Evolutionary conservation across 2,329 filamentous ascomycete genomes (phyloP).

Genomic region (Neoarthrinium moseri): DNA sequence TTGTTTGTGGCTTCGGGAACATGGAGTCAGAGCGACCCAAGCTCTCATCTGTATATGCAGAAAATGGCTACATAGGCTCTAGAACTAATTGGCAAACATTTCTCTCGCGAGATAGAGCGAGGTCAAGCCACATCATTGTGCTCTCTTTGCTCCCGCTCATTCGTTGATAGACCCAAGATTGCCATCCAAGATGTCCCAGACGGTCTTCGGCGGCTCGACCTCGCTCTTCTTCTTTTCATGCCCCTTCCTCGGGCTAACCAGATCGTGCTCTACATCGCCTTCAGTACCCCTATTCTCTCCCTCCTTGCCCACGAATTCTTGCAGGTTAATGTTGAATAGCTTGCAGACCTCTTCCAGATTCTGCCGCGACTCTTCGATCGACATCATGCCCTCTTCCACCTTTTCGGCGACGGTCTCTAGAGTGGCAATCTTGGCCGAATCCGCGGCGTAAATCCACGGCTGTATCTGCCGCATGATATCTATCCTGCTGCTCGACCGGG

Average conservation of each 20-base stretch:
- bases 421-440: constrained; percentile 58
- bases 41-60: too few relatives aligned
- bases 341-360: constrained; percentile 47
- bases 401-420: constrained; percentile 59
- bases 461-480: constrained; percentile 41
- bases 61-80: too few relatives aligned
- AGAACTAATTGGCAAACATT: too few relatives aligned
- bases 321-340: constrained; percentile 33
- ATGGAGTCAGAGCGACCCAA: too few relatives aligned
- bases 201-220: constrained; percentile 23
- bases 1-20: too few relatives aligned
- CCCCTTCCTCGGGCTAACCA: constrained; percentile 18
- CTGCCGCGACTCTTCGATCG: constrained; percentile 51
- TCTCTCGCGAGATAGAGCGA: too few relatives aligned
- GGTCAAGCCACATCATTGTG: too few relatives aligned
- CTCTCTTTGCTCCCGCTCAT: too few relatives aligned
- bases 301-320: too few relatives aligned
- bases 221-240: constrained; percentile 20
- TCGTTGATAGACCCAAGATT: constrained; percentile 50
- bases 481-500: constrained; percentile 34
- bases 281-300: constrained; percentile 21
- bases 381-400: constrained; percentile 57
- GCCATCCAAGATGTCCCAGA: constrained; percentile 53
- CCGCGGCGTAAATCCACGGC: constrained; percentile 60
- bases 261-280: constrained; percentile 37